Evolutionary conservation across 371 early-diverging fungal genomes (phyloP).

Genomic region (Parasitella parasitica): DNA sequence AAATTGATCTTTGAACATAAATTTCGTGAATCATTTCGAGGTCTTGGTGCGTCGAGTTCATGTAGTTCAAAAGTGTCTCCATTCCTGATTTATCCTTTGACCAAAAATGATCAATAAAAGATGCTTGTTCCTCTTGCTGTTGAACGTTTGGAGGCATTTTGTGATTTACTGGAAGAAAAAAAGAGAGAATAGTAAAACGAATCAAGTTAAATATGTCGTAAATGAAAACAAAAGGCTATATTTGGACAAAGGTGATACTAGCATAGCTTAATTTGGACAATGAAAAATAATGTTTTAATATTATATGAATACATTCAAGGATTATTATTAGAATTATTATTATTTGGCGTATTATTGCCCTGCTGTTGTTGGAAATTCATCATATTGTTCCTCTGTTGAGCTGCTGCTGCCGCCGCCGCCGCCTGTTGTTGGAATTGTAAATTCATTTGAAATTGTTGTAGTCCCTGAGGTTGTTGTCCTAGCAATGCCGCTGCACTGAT

Average conservation of each 20-base stretch:
- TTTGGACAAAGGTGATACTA: background rate
- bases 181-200: background rate
- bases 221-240: conserved; percentile 7
- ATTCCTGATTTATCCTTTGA: conserved; percentile 21
- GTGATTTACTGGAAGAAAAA: background rate
- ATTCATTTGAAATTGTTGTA: conserved; percentile 39
- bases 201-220: background rate
- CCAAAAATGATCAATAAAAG: conserved; percentile 35
- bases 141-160: conserved; percentile 21
- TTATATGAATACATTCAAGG: background rate
- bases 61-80: conserved; percentile 18
- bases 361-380: conserved; percentile 18
- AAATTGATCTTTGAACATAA: conserved; percentile 28
- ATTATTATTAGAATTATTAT: conserved; percentile 10
- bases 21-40: conserved; percentile 24
- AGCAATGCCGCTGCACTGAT: background rate
- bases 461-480: background rate
- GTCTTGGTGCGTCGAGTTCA: conserved; percentile 27
- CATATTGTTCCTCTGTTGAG: conserved; percentile 31
- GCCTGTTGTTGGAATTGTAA: conserved; percentile 34
- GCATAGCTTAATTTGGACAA: background rate
- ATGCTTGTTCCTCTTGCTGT: background rate
- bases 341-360: conserved; percentile 6
- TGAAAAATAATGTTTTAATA: background rate
- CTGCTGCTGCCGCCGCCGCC: conserved; percentile 21